Conservation (phyloP, 139 green algal species). For the Diplosphaera chodatii region DNA sequence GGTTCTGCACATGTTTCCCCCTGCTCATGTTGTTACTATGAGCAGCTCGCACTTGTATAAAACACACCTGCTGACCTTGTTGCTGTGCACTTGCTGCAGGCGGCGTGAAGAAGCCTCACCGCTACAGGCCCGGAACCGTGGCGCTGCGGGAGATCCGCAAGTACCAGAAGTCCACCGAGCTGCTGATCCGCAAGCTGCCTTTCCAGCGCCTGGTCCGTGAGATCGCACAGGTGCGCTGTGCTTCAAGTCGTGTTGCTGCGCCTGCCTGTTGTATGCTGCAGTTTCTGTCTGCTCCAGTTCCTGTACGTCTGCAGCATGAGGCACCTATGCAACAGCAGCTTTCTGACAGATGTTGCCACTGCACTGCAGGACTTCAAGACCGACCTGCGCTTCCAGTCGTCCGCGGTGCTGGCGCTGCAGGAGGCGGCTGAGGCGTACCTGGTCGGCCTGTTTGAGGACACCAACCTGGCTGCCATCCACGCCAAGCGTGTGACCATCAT, state of each 20-base stretch:
- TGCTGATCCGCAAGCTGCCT: conserved; percentile 92
- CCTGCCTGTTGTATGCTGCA: too few relatives aligned
- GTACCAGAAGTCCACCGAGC: conserved; percentile 89
- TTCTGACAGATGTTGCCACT: too few relatives aligned
- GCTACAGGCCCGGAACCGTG: conserved; percentile 63
- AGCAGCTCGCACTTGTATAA: too few relatives aligned
- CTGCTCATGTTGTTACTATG: too few relatives aligned
- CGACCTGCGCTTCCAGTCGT: conserved; percentile 94
- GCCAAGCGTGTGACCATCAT: conserved; percentile 81
- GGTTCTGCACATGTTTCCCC: too few relatives aligned
- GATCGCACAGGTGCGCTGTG: conserved; percentile 96
- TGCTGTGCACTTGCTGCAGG: conserved; percentile 5
- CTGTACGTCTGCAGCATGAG: too few relatives aligned
- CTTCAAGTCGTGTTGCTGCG: too few relatives aligned
- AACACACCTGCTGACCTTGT: too few relatives aligned
- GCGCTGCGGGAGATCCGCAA: conserved; percentile 87
- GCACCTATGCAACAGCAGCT: too few relatives aligned
- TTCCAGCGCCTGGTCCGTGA: conserved; percentile 95
- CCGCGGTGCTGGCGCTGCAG: conserved; percentile 88
- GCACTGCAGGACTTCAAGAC: conserved; percentile 99
- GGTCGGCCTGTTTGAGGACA: conserved; percentile 96
- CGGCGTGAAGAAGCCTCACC: conserved; percentile 86
- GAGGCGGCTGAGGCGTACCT: conserved; percentile 94
- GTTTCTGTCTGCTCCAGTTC: too few relatives aligned
- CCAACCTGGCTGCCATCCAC: conserved; percentile 91